Evolutionary conservation across 371 early-diverging fungal species (phyloP).

Genomic region (Batrachochytrium dendrobatidis): DNA sequence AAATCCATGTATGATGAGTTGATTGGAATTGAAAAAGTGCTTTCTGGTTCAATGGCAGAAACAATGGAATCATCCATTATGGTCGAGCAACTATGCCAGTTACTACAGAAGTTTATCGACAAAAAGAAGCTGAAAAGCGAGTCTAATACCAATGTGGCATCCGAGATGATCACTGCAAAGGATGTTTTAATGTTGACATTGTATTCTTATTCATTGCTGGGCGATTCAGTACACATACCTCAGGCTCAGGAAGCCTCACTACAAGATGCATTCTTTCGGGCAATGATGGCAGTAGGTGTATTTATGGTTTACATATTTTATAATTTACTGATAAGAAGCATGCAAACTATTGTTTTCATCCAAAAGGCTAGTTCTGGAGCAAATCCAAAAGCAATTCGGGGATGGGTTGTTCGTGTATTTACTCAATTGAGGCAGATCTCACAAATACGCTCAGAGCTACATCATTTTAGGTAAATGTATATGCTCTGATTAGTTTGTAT

Average conservation of each 20-base stretch:
- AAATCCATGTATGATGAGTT: conserved; percentile 19
- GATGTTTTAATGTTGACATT: background rate
- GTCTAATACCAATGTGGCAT: background rate
- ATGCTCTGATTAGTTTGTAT: background rate
- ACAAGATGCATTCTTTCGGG: background rate
- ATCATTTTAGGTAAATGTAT: background rate
- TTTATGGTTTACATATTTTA: too few relatives aligned
- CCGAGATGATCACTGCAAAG: background rate
- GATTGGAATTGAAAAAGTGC: conserved; percentile 16
- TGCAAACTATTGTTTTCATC: background rate
- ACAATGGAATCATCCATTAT: conserved; percentile 6
- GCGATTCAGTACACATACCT: background rate
- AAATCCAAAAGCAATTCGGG: background rate
- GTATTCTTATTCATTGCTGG: background rate
- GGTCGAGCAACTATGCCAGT: conserved; percentile 12
- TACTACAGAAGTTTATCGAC: conserved; percentile 4
- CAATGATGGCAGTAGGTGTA: background rate
- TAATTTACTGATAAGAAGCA: too few relatives aligned
- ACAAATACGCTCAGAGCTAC: background rate
- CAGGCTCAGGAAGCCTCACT: background rate
- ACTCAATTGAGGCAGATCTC: background rate
- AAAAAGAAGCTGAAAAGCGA: background rate
- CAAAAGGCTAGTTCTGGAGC: background rate
- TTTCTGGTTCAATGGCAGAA: conserved; percentile 17
- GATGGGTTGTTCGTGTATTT: background rate